Evolutionary conservation across 345 rosid species (phyloP).

Genomic region (Dovyalis caffra): DNA sequence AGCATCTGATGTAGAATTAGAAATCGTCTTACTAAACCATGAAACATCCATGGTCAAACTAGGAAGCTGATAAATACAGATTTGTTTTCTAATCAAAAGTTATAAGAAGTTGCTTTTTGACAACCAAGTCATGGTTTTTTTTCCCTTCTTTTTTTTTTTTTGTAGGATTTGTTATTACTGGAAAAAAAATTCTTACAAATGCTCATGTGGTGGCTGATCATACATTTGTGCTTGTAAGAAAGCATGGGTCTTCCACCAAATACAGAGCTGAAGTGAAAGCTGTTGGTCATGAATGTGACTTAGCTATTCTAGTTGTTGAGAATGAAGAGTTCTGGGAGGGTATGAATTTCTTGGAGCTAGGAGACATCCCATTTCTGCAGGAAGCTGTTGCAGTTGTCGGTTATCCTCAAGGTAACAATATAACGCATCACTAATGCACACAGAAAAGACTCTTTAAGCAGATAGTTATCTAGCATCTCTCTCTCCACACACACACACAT

Average conservation of each 20-base stretch:
- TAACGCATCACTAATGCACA: neutral
- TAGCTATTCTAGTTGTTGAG: slow-evolving; percentile 68
- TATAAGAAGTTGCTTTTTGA: neutral
- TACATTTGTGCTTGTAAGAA: slow-evolving; percentile 78
- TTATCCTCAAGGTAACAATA: slow-evolving; percentile 74
- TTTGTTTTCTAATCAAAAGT: neutral
- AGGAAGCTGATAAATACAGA: neutral
- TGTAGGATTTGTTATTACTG: slow-evolving; percentile 59
- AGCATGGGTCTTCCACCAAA: slow-evolving; percentile 77
- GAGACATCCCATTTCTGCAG: slow-evolving; percentile 70
- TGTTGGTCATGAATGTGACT: slow-evolving; percentile 84
- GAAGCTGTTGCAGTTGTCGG: slow-evolving; percentile 85
- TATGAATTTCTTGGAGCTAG: slow-evolving; percentile 66
- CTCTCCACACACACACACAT: too few relatives aligned
- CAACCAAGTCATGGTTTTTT: neutral
- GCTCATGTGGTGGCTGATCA: slow-evolving; percentile 91
- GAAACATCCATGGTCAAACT: neutral
- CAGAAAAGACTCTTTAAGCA: too few relatives aligned
- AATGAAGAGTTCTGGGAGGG: slow-evolving; percentile 63
- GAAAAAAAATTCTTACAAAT: slow-evolving; percentile 71
- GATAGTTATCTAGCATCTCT: too few relatives aligned
- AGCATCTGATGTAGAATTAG: neutral
- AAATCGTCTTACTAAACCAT: neutral
- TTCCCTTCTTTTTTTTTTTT: neutral
- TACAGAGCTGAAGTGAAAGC: slow-evolving; percentile 66